Evolutionary conservation across 1,284 basidiomycete species (phyloP).

Genomic region (Kalmanozyma brasiliensis): DNA sequence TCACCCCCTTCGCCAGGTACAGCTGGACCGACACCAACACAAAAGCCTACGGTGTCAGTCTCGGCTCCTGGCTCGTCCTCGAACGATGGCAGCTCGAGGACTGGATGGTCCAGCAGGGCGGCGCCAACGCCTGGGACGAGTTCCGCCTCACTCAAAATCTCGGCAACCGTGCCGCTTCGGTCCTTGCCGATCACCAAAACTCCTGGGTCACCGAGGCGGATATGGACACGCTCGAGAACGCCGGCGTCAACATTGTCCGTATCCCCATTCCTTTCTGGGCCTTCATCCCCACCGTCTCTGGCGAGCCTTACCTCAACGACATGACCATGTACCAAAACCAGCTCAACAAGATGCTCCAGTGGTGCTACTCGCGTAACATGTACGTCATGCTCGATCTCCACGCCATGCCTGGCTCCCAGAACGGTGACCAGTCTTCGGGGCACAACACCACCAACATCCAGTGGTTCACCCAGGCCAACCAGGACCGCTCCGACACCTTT

Average conservation of each 20-base stretch:
- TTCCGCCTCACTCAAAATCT: constrained; percentile 64
- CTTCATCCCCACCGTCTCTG: constrained; percentile 56
- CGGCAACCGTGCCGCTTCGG: constrained; percentile 47
- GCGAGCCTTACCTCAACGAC: constrained; percentile 52
- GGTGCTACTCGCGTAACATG: constrained; percentile 68
- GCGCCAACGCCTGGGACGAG: constrained; percentile 68
- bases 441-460: constrained; percentile 58
- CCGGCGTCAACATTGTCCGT: constrained; percentile 67
- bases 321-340: constrained; percentile 55
- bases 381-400: constrained; percentile 70
- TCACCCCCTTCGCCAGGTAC: constrained; percentile 58
- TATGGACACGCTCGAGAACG: constrained; percentile 62
- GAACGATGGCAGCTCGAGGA: constrained; percentile 69
- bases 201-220: constrained; percentile 69
- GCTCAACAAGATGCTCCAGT: constrained; percentile 57
- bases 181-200: constrained; percentile 66
- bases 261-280: constrained; percentile 69
- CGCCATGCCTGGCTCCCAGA: constrained; percentile 70
- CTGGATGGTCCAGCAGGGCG: constrained; percentile 67
- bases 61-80: constrained; percentile 65
- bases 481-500: constrained; percentile 52
- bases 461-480: constrained; percentile 55
- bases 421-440: constrained; percentile 65
- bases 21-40: constrained; percentile 62
- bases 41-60: constrained; percentile 64